These are phyloP conservation scores for Antonospora locustae DNA, from an alignment of 371 early-diverging fungal genomes.

Conservation along the genomic window DNA sequence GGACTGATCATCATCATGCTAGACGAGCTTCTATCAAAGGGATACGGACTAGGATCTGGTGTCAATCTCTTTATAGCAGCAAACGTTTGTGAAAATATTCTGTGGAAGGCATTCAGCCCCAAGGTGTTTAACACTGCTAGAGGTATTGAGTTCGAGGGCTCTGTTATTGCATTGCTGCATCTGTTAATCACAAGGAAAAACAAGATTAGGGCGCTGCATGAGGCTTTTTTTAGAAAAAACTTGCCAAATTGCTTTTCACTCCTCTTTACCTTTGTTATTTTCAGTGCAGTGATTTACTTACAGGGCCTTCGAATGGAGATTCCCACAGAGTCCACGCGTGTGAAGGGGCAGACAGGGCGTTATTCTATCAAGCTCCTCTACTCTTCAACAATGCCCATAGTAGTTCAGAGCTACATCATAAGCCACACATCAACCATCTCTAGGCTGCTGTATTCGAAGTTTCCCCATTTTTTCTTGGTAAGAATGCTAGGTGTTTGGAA, in stretches of 20 bases:
- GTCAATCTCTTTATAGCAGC: constrained; percentile 97
- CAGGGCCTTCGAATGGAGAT: constrained; percentile 97
- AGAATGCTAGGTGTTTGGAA: constrained; percentile 90
- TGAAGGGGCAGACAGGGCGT: constrained; percentile 82
- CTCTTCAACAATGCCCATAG: constrained; percentile 97
- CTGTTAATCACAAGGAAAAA: constrained; percentile 78
- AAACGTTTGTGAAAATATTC: constrained; percentile 92
- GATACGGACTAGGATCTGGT: constrained; percentile 98
- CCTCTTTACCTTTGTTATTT: constrained; percentile 71
- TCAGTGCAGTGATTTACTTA: constrained; percentile 86
- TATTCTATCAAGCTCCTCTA: constrained; percentile 98
- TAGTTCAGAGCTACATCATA: constrained; percentile 88
- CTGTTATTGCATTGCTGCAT: constrained; percentile 81
- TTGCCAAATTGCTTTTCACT: constrained; percentile 87
- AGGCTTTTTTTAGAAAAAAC: constrained; percentile 86
- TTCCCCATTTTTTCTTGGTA: constrained; percentile 78
- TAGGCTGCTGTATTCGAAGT: constrained; percentile 78
- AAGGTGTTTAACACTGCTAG: constrained; percentile 83
- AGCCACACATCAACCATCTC: constrained; percentile 85
- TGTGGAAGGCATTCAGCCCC: constrained; percentile 95
- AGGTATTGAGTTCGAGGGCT: constrained; percentile 96
- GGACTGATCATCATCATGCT: constrained; percentile 86
- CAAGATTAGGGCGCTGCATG: constrained; percentile 87
- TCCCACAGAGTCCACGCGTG: constrained; percentile 80
- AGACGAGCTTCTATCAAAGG: constrained; percentile 98